Percentiles rank a stretch among this genome's conserved stretches.
Conservation (phyloP, 345 rosid genomes). For the Abelmoschus esculentus region DNA sequence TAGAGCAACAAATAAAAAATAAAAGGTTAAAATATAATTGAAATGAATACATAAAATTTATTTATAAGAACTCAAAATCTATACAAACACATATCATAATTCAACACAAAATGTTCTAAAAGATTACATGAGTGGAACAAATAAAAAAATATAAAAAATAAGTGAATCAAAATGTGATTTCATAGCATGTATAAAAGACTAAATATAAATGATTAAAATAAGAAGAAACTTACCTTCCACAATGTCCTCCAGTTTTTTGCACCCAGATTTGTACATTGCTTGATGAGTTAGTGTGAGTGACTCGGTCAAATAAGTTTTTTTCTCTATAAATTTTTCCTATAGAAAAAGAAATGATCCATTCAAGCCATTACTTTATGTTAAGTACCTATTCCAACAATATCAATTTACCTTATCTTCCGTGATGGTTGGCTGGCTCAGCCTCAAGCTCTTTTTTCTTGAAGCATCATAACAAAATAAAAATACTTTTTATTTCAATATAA, state of each 20-base stretch:
- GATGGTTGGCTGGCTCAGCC: no score
- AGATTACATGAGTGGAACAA: not conserved
- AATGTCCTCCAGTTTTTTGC: conserved; percentile 73
- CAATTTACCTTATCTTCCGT: no score
- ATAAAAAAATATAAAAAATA: not conserved
- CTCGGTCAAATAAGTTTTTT: conserved; percentile 71
- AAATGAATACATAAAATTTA: no score
- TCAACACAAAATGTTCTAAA: no score
- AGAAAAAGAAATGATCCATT: conserved; percentile 22
- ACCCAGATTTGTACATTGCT: conserved; percentile 86
- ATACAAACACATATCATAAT: no score
- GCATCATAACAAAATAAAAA: no score
- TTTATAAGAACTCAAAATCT: no score
- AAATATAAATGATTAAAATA: not conserved
- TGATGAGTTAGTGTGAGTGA: conserved; percentile 84
- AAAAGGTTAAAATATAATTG: no score
- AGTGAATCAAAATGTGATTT: not conserved
- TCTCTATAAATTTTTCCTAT: conserved; percentile 99
- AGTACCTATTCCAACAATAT: not conserved
- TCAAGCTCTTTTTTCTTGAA: no score
- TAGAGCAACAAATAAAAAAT: no score
- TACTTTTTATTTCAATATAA: no score
- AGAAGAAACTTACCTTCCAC: conserved; percentile 69
- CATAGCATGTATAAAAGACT: not conserved
- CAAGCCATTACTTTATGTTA: not conserved